Evolutionary conservation across 495 filamentous ascomycete genomes (phyloP), one percentile per base, ranked within the genome.

Genomic region (Elasticomyces elasticus): DNA sequence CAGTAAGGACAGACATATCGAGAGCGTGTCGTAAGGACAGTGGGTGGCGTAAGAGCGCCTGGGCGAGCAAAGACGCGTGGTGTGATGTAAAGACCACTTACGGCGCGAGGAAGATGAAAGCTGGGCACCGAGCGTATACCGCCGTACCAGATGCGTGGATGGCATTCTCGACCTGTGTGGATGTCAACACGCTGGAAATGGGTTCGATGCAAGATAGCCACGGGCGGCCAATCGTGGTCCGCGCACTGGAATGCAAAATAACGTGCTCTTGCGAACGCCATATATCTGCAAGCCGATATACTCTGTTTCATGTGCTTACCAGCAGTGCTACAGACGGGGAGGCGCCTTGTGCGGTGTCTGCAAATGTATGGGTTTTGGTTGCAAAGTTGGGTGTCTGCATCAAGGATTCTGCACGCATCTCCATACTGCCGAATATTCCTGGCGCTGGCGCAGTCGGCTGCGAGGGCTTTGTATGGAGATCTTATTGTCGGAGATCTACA

Each of bases 131-230:
- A 19, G 20, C 4, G 33, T 40, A 51, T 20, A 37, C n/a, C n/a
- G 33, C 15, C 15, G 20, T 22, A 17, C 28, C 42, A 27, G 20
- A 12, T 45, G 12, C 25, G 42, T 11, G 27, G 20, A 5, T 38
- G 27, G 27, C 48, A 51, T 40, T 51, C 33, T 51, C 33, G 19
- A 19, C 28, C 20, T 38, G 15, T 19, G 17, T 9, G 4, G 24
- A 26, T 51, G 33, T 51, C 48, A 51, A 51, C 48, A 51, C 27
- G 45, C 26, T 28, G 45, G 24, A 49, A 25, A 49, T 9, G 31
- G 31, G 42, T 27, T 23, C 25, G 3, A 15, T 43, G 40, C 30
- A 33, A 15, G 15, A 33, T 33, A 7, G 40, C 20, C 10, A 22
- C 25, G 17, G 2, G 10, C 24, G 42, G 42, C 42, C 42, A 45